Evolutionary conservation across 2,329 filamentous ascomycete genomes (phyloP), one percentile per base, ranked within the genome.

Genomic region (Tolypocladium ovalisporum): DNA sequence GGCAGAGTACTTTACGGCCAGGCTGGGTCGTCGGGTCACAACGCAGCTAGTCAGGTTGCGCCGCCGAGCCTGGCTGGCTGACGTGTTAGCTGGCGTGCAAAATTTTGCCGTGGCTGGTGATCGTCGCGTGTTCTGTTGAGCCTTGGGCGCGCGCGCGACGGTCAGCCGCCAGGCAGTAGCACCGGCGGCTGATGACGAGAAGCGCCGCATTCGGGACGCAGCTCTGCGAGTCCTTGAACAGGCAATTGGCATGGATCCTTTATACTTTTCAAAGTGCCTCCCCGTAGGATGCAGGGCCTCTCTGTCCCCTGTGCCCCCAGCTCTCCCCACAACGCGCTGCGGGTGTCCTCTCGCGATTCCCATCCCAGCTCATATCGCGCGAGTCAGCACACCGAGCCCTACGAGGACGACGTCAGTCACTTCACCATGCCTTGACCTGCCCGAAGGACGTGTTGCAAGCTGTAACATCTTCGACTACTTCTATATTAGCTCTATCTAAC

Each of bases 71-170:
- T 7, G 37, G 9, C 39, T 29, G 17, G 22, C 36, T 15, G n/a
- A 19, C 36, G 32, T 8, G 32, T 17, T 3, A n/a, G 39, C 55
- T 22, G 47, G 34, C 32, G 56, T 36, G 37, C 53, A 59, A 53
- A 54, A n/a, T 59, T 56, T 55, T 57, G 49, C 49, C 32, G 54
- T 59, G 57, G 54, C 54, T 57, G 54, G 36, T 52, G 55, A 55
- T 59, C 52, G 55, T 57, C 57, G 57, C 57, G 57, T 59, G 54
- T 52, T 51, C 56, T 24, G 47, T 22, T 22, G 47, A n/a, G 47
- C 47, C 32, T 35, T 47, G 4, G 9, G 39, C n/a, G 39, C 37
- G 19, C 4, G 37, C 37, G 19, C 4, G 37, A 40, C 19, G 12
- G 39, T 37, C 35, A 24, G 51, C 51, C 52, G 27, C 52, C 15